These are phyloP conservation scores for Daucus carota DNA, from an alignment of 129 eudicot species.

Conservation along the genomic window DH1_v3.0 NC_030382.2:47117001-47117500, in stretches of 20 bases:
- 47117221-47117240: constrained; percentile 10
- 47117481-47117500: neutral
- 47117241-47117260: constrained; percentile 82
- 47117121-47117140: too few relatives aligned
- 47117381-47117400: neutral
- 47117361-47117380: constrained; percentile 65
- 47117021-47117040: too few relatives aligned
- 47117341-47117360: constrained; percentile 82
- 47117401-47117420: constrained; percentile 3
- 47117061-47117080: too few relatives aligned
- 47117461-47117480: neutral
- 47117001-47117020: too few relatives aligned
- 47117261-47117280: constrained; percentile 86
- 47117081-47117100: too few relatives aligned
- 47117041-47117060: too few relatives aligned
- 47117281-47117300: constrained; percentile 93
- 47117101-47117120: too few relatives aligned
- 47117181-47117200: neutral
- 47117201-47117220: neutral
- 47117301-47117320: constrained; percentile 94
- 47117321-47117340: constrained; percentile 76
- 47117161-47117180: neutral
- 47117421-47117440: neutral
- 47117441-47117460: neutral
- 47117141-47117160: neutral